Percentiles rank a stretch among this genome's conserved stretches.
These are phyloP conservation scores for Nemania sp. DNA, from an alignment of 2,329 filamentous ascomycete species.

Conservation along the genomic window DNA sequence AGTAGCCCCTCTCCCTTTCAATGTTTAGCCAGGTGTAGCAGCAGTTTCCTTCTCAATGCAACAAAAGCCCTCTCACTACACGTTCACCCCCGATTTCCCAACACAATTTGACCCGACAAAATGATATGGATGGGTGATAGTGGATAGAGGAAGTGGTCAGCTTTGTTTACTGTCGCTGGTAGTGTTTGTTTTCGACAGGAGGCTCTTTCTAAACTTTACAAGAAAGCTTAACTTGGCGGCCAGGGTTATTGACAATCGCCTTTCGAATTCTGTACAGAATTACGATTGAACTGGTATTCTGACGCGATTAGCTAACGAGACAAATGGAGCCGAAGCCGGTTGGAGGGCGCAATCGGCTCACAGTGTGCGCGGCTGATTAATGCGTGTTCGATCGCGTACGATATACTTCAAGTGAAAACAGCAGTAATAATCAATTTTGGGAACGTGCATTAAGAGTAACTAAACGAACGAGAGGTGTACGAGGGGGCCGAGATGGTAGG, in stretches of 20 bases:
- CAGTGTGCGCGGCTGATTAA: slow-evolving; percentile 4
- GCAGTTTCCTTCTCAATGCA: too few relatives aligned
- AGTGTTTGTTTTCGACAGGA: neutral
- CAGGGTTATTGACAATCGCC: neutral
- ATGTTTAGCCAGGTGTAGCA: too few relatives aligned
- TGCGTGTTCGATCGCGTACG: slow-evolving; percentile 18
- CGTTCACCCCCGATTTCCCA: too few relatives aligned
- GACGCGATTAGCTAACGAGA: too few relatives aligned
- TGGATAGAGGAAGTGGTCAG: neutral
- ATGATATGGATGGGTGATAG: too few relatives aligned
- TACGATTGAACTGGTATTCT: neutral
- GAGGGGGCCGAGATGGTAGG: neutral
- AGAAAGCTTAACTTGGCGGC: neutral
- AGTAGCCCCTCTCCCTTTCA: slow-evolving; percentile 12
- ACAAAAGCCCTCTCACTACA: too few relatives aligned
- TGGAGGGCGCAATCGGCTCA: slow-evolving; percentile 5
- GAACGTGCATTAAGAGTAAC: neutral
- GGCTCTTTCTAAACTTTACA: neutral
- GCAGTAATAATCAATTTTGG: slow-evolving; percentile 7
- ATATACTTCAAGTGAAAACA: slow-evolving; percentile 12
- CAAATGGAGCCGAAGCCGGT: slow-evolving; percentile 3
- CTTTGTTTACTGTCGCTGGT: neutral
- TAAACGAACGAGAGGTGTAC: slow-evolving; percentile 2
- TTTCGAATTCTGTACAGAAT: neutral
- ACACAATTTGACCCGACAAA: too few relatives aligned